phyloP scores from a whole-genome alignment of 352 stramenopile species.

The Globisporangium spiculum region DNA sequence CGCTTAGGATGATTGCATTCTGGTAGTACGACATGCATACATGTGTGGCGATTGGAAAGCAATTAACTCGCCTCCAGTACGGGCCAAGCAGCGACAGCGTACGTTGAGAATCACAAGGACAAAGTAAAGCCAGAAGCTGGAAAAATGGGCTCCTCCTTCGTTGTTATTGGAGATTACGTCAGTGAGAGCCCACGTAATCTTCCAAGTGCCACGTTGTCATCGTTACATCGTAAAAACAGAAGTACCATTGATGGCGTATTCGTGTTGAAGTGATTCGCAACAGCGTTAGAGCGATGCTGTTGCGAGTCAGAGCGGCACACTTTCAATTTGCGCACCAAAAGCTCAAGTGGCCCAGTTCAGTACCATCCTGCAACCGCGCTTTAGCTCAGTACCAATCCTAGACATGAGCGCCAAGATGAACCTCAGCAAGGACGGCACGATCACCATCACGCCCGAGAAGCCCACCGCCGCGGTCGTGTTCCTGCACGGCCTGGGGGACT shows the following conservation, averaged over 20 bases:
- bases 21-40: neutral
- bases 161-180: neutral
- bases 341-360: neutral
- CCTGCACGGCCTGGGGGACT: neutral
- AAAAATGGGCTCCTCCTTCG: neutral
- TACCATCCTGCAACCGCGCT: neutral
- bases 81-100: neutral
- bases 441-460: conserved; percentile 26
- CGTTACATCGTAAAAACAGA: neutral
- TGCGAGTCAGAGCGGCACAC: neutral
- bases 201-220: neutral
- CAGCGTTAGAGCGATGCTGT: no score
- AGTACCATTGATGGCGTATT: neutral
- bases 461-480: conserved; percentile 29
- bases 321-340: neutral
- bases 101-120: neutral
- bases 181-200: neutral
- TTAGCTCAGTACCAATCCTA: neutral
- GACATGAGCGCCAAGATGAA: conserved; percentile 16
- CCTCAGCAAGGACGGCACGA: conserved; percentile 22
- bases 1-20: neutral
- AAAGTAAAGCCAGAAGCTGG: neutral
- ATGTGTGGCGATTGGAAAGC: neutral
- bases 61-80: neutral
- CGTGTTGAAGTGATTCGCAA: neutral